Percentiles rank a stretch among this genome's conserved stretches.
phyloP scores from a whole-genome alignment of 163 green algal species.

The Chlamydomonas reinhardtii region DNA sequence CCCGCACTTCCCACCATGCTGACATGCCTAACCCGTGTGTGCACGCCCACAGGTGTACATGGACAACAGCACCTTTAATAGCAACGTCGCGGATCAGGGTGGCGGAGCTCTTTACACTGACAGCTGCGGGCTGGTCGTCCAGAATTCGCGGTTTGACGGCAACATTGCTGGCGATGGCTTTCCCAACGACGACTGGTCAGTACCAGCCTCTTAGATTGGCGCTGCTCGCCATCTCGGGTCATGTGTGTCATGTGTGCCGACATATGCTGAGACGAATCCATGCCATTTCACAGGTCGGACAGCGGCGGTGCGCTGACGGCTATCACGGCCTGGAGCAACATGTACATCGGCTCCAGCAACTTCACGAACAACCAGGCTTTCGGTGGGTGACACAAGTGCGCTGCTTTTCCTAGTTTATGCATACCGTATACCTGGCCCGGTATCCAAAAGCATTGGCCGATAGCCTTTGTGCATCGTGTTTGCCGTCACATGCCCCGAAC shows the following conservation, averaged over 20 bases:
- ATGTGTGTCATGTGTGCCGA: no score
- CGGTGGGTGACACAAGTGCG: not conserved
- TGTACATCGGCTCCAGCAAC: not conserved
- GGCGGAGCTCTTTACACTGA: slow-evolving; percentile 19
- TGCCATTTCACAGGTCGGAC: not conserved
- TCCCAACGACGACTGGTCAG: slow-evolving; percentile 32
- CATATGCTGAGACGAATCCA: no score
- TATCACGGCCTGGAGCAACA: not conserved
- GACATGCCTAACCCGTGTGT: no score
- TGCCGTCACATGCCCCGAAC: no score
- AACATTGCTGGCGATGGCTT: slow-evolving; percentile 11
- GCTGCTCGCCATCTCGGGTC: no score
- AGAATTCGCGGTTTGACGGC: not conserved
- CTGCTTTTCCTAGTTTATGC: not conserved
- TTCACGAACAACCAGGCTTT: slow-evolving; percentile 1
- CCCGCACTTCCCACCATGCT: no score
- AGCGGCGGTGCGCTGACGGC: slow-evolving; percentile 30
- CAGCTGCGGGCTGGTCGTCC: not conserved
- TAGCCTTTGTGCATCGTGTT: no score
- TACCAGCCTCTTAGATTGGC: no score
- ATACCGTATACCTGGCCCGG: no score
- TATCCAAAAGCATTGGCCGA: no score
- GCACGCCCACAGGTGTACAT: not conserved
- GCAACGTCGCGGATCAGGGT: not conserved
- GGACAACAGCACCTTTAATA: not conserved